These are phyloP conservation scores for Pholiota conissans DNA, from an alignment of 768 basidiomycete species.

Conservation along the genomic window DNA sequence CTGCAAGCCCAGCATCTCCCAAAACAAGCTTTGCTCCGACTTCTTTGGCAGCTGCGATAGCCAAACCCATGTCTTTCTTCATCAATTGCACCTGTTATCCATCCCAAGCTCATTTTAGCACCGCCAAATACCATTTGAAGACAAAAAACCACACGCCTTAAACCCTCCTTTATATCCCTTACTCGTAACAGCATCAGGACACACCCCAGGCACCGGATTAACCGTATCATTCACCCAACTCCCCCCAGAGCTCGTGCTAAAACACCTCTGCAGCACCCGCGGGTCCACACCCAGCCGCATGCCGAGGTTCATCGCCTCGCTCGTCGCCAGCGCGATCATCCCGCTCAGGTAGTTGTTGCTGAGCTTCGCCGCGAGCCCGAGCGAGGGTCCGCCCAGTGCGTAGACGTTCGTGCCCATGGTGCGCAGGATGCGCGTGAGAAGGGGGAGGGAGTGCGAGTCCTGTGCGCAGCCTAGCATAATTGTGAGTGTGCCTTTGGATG, in stretches of 20 bases:
- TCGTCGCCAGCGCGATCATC: constrained; percentile 40
- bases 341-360: constrained; percentile 45
- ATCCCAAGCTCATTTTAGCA: no score
- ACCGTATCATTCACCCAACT: constrained; percentile 41
- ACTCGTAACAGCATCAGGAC: constrained; percentile 42
- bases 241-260: constrained; percentile 39
- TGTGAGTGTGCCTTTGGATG: constrained; percentile 35
- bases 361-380: constrained; percentile 43
- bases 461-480: constrained; percentile 39
- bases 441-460: constrained; percentile 30
- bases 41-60: constrained; percentile 35
- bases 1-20: constrained; percentile 35
- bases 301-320: constrained; percentile 45
- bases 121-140: no score
- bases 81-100: constrained; percentile 39
- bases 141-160: constrained; percentile 23
- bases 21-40: constrained; percentile 39
- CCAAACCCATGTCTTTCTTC: constrained; percentile 45
- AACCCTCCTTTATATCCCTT: constrained; percentile 43
- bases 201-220: constrained; percentile 47
- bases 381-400: constrained; percentile 37
- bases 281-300: constrained; percentile 44
- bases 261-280: constrained; percentile 34
- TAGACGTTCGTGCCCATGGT: constrained; percentile 37
- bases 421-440: constrained; percentile 32